Base-by-base conservation (phyloP, 75 land plant species). In the Cryptomeria japonica region DNA sequence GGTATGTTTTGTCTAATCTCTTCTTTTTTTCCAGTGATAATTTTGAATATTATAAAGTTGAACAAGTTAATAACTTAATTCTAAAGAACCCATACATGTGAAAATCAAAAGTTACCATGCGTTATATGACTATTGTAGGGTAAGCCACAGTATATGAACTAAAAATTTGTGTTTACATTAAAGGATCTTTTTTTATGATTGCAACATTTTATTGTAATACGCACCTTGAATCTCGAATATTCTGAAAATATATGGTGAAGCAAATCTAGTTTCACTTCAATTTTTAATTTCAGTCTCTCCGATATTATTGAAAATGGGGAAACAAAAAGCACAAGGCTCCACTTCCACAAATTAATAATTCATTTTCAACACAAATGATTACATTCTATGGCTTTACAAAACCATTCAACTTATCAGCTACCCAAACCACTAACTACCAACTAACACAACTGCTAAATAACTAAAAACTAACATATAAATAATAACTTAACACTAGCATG, bases 1-100 rank as follows among this genome's bases (percentile, higher is more conserved):
- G 93, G 95, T 95, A 64, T 38, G 82, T 72, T 75, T 75, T 75
- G 77, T 75, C 34, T 34, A 34, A 34, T 31, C 32, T 75, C 16
- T 75, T 31, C 14, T 75, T 75, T 32, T 38, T 31, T 75, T 75
- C 37, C 38, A 1, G 34, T 75, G 16, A 12, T 75, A 34, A 12
- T 2, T 75, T 31, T 75, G 77, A 34, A 75, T 75, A 75, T 34
- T 32, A 34, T 34, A 75, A 31, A 75, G 32, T 32, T 75, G 77
- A 75, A 32, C 1, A 11, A 3, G 37, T 75, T 38, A 32, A 75
- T 75, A 11, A 3, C 16, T 75, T 38, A 32, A 75, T 75, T 75
- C 1, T 34, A 34, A 75, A 75, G 37, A 34, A 75, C 13, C 34
- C 38, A 32, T 64, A 5, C 28, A 64, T 28, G 70, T 25, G 31